Evolutionary conservation across 192 early-diverging fungal genomes (phyloP).

Genomic region (Cladochytrium replicatum): DNA sequence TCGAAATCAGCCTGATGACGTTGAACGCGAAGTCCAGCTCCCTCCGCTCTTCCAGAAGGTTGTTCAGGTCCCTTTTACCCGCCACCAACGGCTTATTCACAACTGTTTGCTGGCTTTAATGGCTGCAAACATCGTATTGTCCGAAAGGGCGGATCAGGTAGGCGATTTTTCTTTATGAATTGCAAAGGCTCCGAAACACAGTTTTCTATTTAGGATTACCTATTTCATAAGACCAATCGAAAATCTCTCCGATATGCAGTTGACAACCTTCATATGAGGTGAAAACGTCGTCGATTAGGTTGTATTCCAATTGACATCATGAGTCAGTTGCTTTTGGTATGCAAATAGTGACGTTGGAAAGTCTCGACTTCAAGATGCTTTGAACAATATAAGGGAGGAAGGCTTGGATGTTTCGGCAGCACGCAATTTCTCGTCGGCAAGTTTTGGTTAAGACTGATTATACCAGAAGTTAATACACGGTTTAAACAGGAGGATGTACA

Average conservation of each 20-base stretch:
- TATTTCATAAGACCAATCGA: conserved; percentile 56
- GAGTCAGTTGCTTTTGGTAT: conserved; percentile 56
- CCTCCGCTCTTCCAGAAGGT: conserved; percentile 50
- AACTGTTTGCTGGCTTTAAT: conserved; percentile 57
- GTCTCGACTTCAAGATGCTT: neutral
- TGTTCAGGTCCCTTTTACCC: conserved; percentile 34
- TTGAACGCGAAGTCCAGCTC: conserved; percentile 46
- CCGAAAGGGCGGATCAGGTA: conserved; percentile 41
- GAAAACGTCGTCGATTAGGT: neutral
- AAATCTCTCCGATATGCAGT: conserved; percentile 47
- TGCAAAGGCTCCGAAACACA: neutral
- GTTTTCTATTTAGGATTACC: conserved; percentile 43
- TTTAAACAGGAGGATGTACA: conserved; percentile 16
- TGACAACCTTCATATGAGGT: conserved; percentile 43
- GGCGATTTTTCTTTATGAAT: neutral
- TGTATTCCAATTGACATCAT: neutral
- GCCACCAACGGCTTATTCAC: conserved; percentile 37
- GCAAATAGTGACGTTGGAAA: conserved; percentile 12
- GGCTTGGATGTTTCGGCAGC: conserved; percentile 12
- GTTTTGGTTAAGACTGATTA: too few relatives aligned
- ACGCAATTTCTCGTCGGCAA: too few relatives aligned
- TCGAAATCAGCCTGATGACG: conserved; percentile 47
- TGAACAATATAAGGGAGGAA: conserved; percentile 15
- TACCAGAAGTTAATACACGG: too few relatives aligned
- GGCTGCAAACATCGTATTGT: conserved; percentile 59